Evolutionary conservation across 441 rosid genomes (phyloP).

Genomic region (Aleurites moluccanus): DNA sequence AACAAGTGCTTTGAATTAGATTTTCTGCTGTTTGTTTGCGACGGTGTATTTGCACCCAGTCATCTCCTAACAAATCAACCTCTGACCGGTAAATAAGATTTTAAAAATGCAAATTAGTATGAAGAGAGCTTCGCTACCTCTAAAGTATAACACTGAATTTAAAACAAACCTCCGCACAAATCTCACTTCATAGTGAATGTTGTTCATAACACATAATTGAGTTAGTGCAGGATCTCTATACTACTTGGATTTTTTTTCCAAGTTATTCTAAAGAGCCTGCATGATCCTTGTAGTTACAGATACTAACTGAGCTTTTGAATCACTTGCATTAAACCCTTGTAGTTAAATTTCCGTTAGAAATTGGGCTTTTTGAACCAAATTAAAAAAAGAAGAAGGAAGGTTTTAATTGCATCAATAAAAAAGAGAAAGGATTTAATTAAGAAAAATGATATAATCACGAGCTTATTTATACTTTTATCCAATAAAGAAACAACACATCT

Average conservation of each 20-base stretch:
- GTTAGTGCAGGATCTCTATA: conserved; percentile 90
- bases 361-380: too few species aligned
- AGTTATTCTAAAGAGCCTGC: conserved; percentile 80
- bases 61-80: conserved; percentile 92
- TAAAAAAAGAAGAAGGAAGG: too few species aligned
- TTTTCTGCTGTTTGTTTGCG: too few species aligned
- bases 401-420: too few species aligned
- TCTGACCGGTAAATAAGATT: conserved; percentile 62
- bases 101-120: conserved; percentile 4
- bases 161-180: conserved; percentile 76
- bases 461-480: too few species aligned
- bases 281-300: conserved; percentile 73
- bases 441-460: too few species aligned
- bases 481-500: too few species aligned
- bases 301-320: conserved; percentile 64
- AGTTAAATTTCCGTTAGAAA: too few species aligned
- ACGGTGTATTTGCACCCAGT: conserved; percentile 98
- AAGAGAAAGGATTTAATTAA: too few species aligned
- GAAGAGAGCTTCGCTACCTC: background rate
- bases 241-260: conserved; percentile 91
- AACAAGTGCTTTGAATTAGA: background rate
- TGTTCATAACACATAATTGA: conserved; percentile 89
- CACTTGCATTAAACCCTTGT: conserved; percentile 65
- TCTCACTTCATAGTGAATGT: conserved; percentile 93
- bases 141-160: conserved; percentile 13